Conservation (phyloP, 23 red algal genomes). For the Gracilariopsis chorda region DNA sequence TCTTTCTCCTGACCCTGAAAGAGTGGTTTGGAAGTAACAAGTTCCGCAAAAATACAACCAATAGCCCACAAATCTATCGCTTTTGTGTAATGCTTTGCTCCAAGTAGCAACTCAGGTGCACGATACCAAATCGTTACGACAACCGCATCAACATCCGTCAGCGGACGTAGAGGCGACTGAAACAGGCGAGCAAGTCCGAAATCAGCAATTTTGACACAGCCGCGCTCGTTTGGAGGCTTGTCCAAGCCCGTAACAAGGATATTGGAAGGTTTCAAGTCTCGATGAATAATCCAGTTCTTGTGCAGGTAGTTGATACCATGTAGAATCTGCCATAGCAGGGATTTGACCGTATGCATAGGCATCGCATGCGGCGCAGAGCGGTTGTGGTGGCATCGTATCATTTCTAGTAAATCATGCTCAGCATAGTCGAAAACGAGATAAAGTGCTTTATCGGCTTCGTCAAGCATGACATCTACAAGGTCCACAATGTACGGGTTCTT, state of each 20-base stretch:
- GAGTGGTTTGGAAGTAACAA: conserved; percentile 76
- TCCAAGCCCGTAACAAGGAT: conserved; percentile 83
- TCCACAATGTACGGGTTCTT: conserved; percentile 81
- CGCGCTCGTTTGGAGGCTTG: conserved; percentile 63
- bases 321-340: conserved; percentile 82
- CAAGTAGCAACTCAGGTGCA: conserved; percentile 64
- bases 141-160: conserved; percentile 80
- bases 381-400: conserved; percentile 78
- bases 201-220: conserved; percentile 96
- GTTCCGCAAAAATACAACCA: conserved; percentile 93
- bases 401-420: conserved; percentile 94
- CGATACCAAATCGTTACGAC: conserved; percentile 93
- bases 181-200: conserved; percentile 95
- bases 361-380: conserved; percentile 48
- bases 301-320: conserved; percentile 87
- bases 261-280: conserved; percentile 86
- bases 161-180: conserved; percentile 77
- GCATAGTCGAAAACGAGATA: conserved; percentile 98
- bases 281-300: conserved; percentile 93
- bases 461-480: conserved; percentile 78
- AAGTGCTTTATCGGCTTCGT: conserved; percentile 74
- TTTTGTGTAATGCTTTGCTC: conserved; percentile 86
- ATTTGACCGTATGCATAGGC: conserved; percentile 84
- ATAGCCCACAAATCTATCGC: conserved; percentile 93
- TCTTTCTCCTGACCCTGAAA: conserved; percentile 83